Evolutionary conservation across 2,329 filamentous ascomycete species (phyloP).

Genomic region (Lojkania enalia): DNA sequence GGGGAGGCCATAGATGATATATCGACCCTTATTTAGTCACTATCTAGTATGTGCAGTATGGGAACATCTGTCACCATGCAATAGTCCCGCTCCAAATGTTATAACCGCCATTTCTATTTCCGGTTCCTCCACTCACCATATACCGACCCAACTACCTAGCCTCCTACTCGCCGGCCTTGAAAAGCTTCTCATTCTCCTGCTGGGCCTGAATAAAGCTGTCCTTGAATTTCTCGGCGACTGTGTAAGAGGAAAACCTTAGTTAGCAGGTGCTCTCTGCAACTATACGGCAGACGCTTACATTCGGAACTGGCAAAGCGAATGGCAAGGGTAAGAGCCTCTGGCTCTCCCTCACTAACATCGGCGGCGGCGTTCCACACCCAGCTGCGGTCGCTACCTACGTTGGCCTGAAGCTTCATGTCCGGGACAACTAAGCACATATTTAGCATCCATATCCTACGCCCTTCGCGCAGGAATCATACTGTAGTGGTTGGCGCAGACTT

Average conservation of each 20-base stretch:
- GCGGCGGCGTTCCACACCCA: constrained; percentile 99
- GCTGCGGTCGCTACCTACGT: constrained; percentile 95
- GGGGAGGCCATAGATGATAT: no score
- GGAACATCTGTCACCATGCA: no score
- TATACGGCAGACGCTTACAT: constrained; percentile 60
- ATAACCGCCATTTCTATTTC: no score
- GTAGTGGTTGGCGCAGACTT: constrained; percentile 99
- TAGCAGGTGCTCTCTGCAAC: constrained; percentile 20
- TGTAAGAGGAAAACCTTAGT: constrained; percentile 14
- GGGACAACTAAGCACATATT: constrained; percentile 73
- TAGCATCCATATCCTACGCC: constrained; percentile 21
- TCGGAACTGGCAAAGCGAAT: constrained; percentile 98
- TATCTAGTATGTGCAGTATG: no score
- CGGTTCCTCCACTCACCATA: no score
- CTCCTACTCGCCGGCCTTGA: constrained; percentile 58
- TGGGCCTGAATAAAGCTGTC: constrained; percentile 96
- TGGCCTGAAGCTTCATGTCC: constrained; percentile 98
- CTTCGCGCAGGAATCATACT: constrained; percentile 60
- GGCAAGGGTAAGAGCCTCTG: constrained; percentile 91
- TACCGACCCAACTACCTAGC: constrained; percentile 6
- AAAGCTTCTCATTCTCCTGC: constrained; percentile 90
- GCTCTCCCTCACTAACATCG: constrained; percentile 97
- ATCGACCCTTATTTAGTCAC: no score
- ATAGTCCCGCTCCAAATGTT: no score
- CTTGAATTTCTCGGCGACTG: constrained; percentile 97